Conservation (phyloP, 1,284 basidiomycete genomes). For the Malassezia cuniculi region DNA sequence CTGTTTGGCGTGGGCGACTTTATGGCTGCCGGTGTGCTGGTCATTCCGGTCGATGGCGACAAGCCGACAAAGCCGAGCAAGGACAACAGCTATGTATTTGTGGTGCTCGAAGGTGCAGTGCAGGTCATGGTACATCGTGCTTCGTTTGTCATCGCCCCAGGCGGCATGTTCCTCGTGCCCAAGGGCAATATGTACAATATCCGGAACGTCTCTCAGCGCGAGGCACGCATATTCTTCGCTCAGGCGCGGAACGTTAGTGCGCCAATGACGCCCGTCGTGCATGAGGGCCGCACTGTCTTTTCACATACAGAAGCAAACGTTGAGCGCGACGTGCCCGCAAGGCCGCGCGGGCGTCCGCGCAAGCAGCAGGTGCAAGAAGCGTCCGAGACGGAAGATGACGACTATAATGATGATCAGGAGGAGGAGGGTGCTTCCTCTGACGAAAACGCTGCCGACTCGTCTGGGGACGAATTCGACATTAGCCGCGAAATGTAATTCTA, state of each 20-base stretch:
- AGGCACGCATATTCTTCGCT: constrained; percentile 76
- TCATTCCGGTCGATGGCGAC: constrained; percentile 60
- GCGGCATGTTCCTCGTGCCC: constrained; percentile 79
- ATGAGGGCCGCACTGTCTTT: constrained; percentile 9
- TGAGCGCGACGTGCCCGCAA: constrained; percentile 1
- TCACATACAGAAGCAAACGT: constrained; percentile 5
- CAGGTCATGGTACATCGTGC: constrained; percentile 69
- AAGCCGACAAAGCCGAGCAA: constrained; percentile 81
- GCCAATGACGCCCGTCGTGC: constrained; percentile 9
- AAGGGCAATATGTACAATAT: constrained; percentile 83
- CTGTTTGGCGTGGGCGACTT: constrained; percentile 86
- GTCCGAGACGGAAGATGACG: constrained; percentile 1
- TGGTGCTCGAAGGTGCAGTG: constrained; percentile 57
- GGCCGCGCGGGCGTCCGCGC: neutral
- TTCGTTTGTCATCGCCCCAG: constrained; percentile 62
- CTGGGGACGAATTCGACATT: constrained; percentile 5
- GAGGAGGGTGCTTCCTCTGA: neutral
- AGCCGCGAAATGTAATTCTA: neutral
- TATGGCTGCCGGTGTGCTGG: constrained; percentile 74
- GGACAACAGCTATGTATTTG: constrained; percentile 79
- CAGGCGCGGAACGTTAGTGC: constrained; percentile 59
- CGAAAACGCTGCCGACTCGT: neutral
- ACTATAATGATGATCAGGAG: constrained; percentile 1
- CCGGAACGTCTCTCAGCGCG: constrained; percentile 67
- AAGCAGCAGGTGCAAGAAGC: neutral